A percentile compares a stretch with the other conserved stretches of the same genome.
phyloP scores from a whole-genome alignment of 2,329 filamentous ascomycete species.

The Mollisiaceae sp. region DNA sequence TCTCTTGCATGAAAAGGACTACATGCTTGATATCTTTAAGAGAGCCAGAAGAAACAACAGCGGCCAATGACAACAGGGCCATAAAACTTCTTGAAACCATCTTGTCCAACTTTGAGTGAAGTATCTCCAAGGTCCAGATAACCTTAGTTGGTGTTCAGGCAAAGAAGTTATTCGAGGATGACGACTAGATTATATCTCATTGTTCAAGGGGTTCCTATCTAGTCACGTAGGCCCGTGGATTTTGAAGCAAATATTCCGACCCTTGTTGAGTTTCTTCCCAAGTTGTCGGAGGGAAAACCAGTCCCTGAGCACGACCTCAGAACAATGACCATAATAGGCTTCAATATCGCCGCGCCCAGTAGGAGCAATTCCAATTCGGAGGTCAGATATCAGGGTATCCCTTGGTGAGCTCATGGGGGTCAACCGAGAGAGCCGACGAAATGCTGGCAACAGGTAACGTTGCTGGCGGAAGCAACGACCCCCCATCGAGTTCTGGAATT shows the following conservation, averaged over 20 bases:
- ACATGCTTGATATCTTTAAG: slow-evolving; percentile 60
- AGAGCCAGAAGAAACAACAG: slow-evolving; percentile 40
- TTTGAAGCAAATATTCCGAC: not conserved
- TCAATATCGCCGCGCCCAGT: not conserved
- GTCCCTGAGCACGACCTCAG: not conserved
- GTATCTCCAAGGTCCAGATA: not conserved
- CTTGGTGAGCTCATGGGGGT: not conserved
- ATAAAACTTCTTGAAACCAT: not conserved
- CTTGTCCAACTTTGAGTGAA: not conserved
- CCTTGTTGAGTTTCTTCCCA: not conserved
- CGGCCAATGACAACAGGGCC: not conserved
- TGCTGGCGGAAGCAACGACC: not conserved
- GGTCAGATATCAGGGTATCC: not conserved
- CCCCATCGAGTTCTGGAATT: not conserved
- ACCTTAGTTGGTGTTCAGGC: not conserved
- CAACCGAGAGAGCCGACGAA: not conserved
- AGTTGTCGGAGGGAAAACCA: not conserved
- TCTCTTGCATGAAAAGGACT: slow-evolving; percentile 60
- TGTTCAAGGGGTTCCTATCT: not conserved
- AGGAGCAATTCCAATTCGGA: slow-evolving; percentile 1
- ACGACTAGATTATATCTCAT: not conserved
- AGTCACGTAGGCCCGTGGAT: not conserved
- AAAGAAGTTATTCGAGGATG: not conserved
- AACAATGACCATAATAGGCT: slow-evolving; percentile 2
- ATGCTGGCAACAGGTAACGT: not conserved